Evolutionary conservation across 73 alveolate species (phyloP).

Genomic region (Effrenium voratum): DNA sequence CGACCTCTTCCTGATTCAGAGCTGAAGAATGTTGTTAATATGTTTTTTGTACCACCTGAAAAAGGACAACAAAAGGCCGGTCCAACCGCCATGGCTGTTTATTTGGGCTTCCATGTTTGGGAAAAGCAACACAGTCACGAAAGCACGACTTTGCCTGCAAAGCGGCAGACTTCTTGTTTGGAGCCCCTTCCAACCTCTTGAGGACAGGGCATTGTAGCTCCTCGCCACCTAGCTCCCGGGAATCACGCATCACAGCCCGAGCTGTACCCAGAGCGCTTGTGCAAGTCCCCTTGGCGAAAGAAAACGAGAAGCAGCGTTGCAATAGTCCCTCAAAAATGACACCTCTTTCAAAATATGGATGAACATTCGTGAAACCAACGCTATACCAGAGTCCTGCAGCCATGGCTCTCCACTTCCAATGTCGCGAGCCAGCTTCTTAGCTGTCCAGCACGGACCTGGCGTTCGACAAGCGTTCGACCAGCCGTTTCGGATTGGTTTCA

Average conservation of each 20-base stretch:
- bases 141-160: not conserved
- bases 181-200: not conserved
- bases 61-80: not conserved
- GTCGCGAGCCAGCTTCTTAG: not conserved
- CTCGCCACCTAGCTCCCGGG: not conserved
- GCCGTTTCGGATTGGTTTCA: not conserved
- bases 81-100: not conserved
- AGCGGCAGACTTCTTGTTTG: not conserved
- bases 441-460: conserved; percentile 65
- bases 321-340: not conserved
- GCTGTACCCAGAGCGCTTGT: not conserved
- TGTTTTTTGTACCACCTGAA: no score
- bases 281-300: not conserved
- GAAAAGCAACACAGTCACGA: not conserved
- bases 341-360: not conserved
- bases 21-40: not conserved
- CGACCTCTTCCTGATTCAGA: not conserved
- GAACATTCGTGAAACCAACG: not conserved
- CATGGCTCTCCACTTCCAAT: conserved; percentile 30
- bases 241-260: not conserved
- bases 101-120: not conserved
- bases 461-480: not conserved
- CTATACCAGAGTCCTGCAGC: not conserved
- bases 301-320: not conserved
- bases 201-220: not conserved